These are phyloP conservation scores for Pseudogymnoascus sp. DNA, from an alignment of 2,329 filamentous ascomycete species.

Conservation along the genomic window DNA sequence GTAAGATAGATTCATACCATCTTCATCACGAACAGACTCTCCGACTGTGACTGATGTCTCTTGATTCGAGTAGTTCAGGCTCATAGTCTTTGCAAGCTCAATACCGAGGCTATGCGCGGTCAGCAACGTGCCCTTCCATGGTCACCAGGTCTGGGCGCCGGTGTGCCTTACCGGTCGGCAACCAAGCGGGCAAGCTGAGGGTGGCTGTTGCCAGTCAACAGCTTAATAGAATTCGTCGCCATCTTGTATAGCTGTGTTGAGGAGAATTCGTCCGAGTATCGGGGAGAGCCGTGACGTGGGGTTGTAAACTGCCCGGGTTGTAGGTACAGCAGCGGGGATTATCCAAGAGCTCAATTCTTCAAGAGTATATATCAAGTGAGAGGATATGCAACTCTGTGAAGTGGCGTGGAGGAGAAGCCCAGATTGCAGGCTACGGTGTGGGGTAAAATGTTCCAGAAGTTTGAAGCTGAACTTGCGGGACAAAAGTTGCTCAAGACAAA, in stretches of 20 bases:
- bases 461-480: constrained; percentile 7
- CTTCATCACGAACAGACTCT: constrained; percentile 92
- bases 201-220: constrained; percentile 69
- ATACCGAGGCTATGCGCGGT: constrained; percentile 55
- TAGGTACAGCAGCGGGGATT: neutral
- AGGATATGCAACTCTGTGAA: neutral
- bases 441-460: constrained; percentile 9
- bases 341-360: constrained; percentile 5
- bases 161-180: constrained; percentile 46
- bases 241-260: constrained; percentile 33
- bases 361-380: neutral
- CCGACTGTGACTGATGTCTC: constrained; percentile 89
- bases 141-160: constrained; percentile 13
- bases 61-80: constrained; percentile 78
- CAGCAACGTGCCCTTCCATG: neutral
- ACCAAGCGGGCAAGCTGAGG: constrained; percentile 63
- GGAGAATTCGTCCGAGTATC: neutral
- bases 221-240: constrained; percentile 67
- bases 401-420: constrained; percentile 5
- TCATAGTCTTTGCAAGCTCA: constrained; percentile 70
- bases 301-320: neutral
- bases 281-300: constrained; percentile 6
- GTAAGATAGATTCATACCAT: constrained; percentile 45
- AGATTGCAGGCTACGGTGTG: neutral
- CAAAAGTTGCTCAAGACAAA: constrained; percentile 8